A percentile compares a stretch with the other conserved stretches of the same genome.
Conservation (phyloP, 495 filamentous ascomycete species). For the Penicillium robsamsonii region DNA sequence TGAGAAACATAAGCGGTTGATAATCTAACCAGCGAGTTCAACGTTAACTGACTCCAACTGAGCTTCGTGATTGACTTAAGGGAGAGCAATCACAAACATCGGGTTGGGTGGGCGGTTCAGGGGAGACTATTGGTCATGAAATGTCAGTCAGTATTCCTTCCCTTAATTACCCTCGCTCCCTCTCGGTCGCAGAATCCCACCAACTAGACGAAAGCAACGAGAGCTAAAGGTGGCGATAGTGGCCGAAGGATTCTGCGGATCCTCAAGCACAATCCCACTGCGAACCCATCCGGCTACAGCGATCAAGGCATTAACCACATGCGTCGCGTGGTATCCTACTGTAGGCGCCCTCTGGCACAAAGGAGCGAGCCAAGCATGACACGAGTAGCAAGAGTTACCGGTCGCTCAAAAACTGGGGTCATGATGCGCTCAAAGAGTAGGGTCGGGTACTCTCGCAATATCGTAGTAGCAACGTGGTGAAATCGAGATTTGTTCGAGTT, state of each 20-base stretch:
- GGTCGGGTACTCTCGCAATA: background rate
- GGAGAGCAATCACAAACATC: background rate
- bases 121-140: conserved; percentile 7
- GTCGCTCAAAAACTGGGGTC: conserved; percentile 3
- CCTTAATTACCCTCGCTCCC: background rate
- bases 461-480: background rate
- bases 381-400: conserved; percentile 3
- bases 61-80: conserved; percentile 3
- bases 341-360: conserved; percentile 1
- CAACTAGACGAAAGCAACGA: background rate
- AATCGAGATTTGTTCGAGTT: background rate
- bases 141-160: background rate
- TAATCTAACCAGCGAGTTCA: background rate
- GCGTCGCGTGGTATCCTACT: conserved; percentile 8
- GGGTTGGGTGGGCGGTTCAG: background rate
- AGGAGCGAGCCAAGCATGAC: conserved; percentile 1
- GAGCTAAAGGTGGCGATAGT: background rate
- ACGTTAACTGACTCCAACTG: conserved; percentile 1
- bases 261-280: conserved; percentile 1
- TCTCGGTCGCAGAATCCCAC: background rate
- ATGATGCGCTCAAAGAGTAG: conserved; percentile 7
- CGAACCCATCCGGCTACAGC: background rate
- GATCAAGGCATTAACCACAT: conserved; percentile 9
- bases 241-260: conserved; percentile 2
- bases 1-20: background rate